Evolutionary conservation across 225 moss, liverwort and hornwort species (phyloP).

Genomic region (Marchantia paleacea): DNA sequence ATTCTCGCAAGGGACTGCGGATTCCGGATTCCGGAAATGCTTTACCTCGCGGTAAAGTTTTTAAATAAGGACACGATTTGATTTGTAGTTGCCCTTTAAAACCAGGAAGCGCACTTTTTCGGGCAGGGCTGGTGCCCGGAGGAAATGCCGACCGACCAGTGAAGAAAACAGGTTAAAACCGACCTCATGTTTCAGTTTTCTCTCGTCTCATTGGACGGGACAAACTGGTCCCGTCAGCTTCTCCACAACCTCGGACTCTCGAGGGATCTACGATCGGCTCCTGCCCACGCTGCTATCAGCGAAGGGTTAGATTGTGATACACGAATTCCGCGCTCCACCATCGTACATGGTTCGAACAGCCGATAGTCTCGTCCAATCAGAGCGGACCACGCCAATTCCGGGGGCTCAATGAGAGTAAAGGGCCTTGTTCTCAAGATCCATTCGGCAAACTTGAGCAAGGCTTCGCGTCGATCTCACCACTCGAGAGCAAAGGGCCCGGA

Average conservation of each 20-base stretch:
- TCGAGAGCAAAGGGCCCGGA: too few relatives aligned
- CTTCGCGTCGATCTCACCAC: neutral
- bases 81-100: too few relatives aligned
- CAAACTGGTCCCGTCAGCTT: neutral
- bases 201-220: neutral
- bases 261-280: neutral
- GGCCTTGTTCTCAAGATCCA: neutral
- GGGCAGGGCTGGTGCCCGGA: too few relatives aligned
- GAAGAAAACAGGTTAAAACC: neutral
- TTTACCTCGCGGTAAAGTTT: too few relatives aligned
- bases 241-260: neutral
- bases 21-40: too few relatives aligned
- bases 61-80: too few relatives aligned
- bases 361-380: neutral
- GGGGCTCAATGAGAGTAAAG: neutral
- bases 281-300: neutral
- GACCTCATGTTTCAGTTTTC: neutral
- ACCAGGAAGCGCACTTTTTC: too few relatives aligned
- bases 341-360: neutral
- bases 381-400: neutral
- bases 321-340: conserved; percentile 1
- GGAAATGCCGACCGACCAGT: neutral
- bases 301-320: neutral
- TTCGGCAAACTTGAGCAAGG: neutral
- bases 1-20: too few relatives aligned